Conservation (phyloP, 495 filamentous ascomycete genomes). For the Corynascus novoguineensis region DNA sequence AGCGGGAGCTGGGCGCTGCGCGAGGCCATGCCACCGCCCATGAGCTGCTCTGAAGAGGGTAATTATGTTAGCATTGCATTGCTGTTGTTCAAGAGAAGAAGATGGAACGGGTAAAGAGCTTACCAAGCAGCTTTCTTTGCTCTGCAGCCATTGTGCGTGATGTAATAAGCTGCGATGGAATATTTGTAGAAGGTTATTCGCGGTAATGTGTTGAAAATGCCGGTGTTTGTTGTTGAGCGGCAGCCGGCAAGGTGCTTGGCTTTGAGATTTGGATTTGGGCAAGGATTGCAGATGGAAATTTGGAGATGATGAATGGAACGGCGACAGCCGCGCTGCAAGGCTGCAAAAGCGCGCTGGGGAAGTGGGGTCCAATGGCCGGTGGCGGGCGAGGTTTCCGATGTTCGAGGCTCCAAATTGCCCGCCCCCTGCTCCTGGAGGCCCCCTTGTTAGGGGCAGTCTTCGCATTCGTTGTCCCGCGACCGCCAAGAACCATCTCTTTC, state of each 20-base stretch:
- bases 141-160: conserved; percentile 75
- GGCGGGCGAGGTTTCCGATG: too few relatives aligned
- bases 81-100: conserved; percentile 3
- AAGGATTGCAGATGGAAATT: conserved; percentile 3
- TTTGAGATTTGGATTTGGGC: neutral
- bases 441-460: too few relatives aligned
- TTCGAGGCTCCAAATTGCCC: too few relatives aligned
- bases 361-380: conserved; percentile 9
- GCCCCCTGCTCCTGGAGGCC: too few relatives aligned
- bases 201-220: neutral
- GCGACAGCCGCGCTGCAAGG: conserved; percentile 31
- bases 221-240: neutral
- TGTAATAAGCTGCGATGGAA: neutral
- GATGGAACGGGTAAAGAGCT: conserved; percentile 23
- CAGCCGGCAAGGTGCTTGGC: neutral
- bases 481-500: conserved; percentile 2
- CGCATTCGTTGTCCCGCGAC: neutral
- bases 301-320: neutral
- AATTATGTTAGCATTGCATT: neutral
- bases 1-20: conserved; percentile 75
- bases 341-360: conserved; percentile 17
- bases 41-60: conserved; percentile 63
- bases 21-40: conserved; percentile 65
- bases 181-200: neutral
- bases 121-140: conserved; percentile 91